Conservation (phyloP, 257 asterid genomes). For the Linderniella brevidens region DNA sequence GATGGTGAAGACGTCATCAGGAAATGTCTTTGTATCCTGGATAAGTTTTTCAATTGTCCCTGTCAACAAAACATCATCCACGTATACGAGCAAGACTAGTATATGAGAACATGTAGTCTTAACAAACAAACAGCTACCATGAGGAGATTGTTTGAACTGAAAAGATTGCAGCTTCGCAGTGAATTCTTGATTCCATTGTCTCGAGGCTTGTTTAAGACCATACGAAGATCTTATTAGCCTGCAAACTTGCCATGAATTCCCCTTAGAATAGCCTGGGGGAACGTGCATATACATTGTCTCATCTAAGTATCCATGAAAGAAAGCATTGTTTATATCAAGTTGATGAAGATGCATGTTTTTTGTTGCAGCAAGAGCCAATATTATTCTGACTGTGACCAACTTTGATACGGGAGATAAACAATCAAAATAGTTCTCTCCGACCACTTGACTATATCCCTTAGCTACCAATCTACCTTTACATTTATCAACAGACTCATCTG, state of each 20-base stretch:
- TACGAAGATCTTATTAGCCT: background rate
- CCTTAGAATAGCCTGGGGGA: background rate
- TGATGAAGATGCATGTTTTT: background rate
- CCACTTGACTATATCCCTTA: background rate
- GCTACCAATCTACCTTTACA: slow-evolving; percentile 4
- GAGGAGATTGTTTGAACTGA: background rate
- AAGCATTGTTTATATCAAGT: slow-evolving; percentile 1
- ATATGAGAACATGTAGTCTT: background rate
- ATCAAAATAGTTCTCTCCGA: background rate
- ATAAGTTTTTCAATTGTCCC: background rate
- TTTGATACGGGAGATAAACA: background rate
- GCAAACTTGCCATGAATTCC: background rate
- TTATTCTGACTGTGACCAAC: background rate
- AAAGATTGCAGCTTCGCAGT: background rate
- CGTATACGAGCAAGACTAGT: background rate
- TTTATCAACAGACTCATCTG: no score
- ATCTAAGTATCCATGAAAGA: background rate
- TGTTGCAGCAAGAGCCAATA: background rate
- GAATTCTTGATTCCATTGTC: background rate
- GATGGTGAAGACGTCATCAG: background rate
- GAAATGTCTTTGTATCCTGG: background rate
- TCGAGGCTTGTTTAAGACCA: background rate
- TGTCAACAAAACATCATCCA: background rate
- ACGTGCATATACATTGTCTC: background rate
- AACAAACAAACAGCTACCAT: background rate